These are phyloP conservation scores for Ottelia alismoides DNA, from an alignment of 106 monocot species.

Conservation along the genomic window DNA sequence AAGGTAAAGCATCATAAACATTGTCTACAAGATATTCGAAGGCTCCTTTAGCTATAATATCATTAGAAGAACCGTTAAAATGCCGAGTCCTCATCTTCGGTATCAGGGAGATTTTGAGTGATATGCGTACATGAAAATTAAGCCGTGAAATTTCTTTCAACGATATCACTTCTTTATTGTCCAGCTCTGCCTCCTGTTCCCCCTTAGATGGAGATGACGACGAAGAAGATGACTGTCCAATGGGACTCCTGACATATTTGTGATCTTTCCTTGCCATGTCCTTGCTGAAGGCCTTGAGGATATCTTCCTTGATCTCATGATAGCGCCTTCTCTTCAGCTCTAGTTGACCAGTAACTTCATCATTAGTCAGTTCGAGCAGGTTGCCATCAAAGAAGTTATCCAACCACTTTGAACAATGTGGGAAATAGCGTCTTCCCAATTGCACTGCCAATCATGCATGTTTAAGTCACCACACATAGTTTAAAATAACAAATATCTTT, in stretches of 20 bases:
- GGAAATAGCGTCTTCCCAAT: constrained; percentile 62
- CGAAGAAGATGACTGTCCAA: constrained; percentile 30
- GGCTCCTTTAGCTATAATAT: too few relatives aligned
- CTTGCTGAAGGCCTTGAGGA: constrained; percentile 73
- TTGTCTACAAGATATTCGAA: too few relatives aligned
- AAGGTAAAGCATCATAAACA: too few relatives aligned
- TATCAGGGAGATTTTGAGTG: too few relatives aligned
- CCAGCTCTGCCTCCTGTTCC: constrained; percentile 13
- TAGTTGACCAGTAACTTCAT: constrained; percentile 59
- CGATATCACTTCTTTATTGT: constrained; percentile 25
- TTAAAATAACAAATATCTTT: too few relatives aligned
- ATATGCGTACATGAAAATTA: neutral
- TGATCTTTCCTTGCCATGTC: too few relatives aligned
- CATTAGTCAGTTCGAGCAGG: constrained; percentile 35
- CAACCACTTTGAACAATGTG: constrained; percentile 62
- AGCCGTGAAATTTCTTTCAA: neutral
- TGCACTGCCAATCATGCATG: constrained; percentile 43
- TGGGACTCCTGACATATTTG: constrained; percentile 5
- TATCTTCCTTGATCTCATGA: constrained; percentile 75
- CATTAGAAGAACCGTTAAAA: too few relatives aligned
- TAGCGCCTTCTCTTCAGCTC: constrained; percentile 58
- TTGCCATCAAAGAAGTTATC: constrained; percentile 88
- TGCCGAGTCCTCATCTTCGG: too few relatives aligned
- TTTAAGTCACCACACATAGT: too few relatives aligned
- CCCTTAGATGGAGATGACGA: constrained; percentile 39